Evolutionary conservation across 176 grass and related monocot species (phyloP).

Genomic region (Bonia amplexicaulis): DNA sequence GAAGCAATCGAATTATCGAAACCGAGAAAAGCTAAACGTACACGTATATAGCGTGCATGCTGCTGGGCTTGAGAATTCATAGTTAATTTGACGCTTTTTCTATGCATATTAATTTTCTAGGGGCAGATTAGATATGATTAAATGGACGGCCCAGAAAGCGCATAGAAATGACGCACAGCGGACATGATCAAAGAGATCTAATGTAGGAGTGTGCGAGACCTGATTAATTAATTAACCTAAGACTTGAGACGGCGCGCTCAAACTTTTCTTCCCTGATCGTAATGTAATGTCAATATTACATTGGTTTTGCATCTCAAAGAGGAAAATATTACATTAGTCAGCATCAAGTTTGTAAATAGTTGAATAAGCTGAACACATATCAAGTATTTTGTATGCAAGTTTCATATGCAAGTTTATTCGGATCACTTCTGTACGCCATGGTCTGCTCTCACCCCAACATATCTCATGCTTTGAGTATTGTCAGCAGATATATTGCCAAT

Average conservation of each 20-base stretch:
- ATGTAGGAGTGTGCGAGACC: neutral
- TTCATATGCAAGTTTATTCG: no score
- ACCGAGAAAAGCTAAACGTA: neutral
- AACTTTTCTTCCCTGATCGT: neutral
- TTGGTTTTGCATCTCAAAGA: no score
- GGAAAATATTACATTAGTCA: neutral
- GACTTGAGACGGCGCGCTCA: neutral
- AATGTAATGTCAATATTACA: neutral
- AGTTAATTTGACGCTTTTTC: no score
- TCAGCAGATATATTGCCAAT: no score
- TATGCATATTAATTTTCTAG: neutral
- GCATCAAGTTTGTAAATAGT: no score
- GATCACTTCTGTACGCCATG: no score
- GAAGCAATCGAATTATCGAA: neutral
- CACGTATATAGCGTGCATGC: neutral
- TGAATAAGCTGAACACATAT: no score
- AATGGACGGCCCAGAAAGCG: neutral
- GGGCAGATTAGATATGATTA: neutral
- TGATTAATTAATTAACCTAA: constrained; percentile 12
- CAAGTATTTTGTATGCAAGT: no score
- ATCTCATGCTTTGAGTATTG: no score
- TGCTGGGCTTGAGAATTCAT: neutral
- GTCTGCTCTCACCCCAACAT: no score
- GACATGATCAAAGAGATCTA: neutral
- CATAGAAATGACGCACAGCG: neutral